Evolutionary conservation across 2,329 filamentous ascomycete genomes (phyloP).

Genomic region (Gyromitra esculenta): DNA sequence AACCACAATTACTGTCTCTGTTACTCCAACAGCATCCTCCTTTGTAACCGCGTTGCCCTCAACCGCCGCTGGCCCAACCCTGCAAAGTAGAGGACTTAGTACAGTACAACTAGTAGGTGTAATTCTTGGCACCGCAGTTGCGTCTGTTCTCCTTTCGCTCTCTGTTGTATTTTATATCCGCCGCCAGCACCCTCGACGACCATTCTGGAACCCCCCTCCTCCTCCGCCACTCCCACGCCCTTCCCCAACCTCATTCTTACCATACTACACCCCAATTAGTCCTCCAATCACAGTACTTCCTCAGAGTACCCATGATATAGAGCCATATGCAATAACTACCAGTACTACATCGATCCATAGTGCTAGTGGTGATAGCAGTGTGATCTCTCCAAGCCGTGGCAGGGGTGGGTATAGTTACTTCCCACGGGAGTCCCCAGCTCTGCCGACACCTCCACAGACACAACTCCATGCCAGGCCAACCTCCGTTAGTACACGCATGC

Average conservation of each 20-base stretch:
- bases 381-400: conserved; percentile 28
- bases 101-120: conserved; percentile 36
- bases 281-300: conserved; percentile 24
- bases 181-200: conserved; percentile 24
- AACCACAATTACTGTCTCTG: conserved; percentile 29
- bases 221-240: conserved; percentile 45
- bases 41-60: conserved; percentile 25
- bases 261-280: conserved; percentile 41
- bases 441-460: conserved; percentile 24
- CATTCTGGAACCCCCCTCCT: conserved; percentile 43
- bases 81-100: conserved; percentile 16
- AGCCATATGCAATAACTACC: conserved; percentile 36
- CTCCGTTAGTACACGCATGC: conserved; percentile 37
- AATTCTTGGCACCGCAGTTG: conserved; percentile 27
- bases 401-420: conserved; percentile 42
- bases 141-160: conserved; percentile 35
- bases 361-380: conserved; percentile 19
- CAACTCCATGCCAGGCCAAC: conserved; percentile 12
- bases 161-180: conserved; percentile 45
- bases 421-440: conserved; percentile 26
- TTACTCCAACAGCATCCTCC: conserved; percentile 21
- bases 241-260: conserved; percentile 32
- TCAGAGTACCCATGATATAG: conserved; percentile 1
- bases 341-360: conserved; percentile 25
- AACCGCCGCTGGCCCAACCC: conserved; percentile 14